Conservation (phyloP, 2,329 filamentous ascomycete genomes). For the Dothiorella sarmentorum region DNA sequence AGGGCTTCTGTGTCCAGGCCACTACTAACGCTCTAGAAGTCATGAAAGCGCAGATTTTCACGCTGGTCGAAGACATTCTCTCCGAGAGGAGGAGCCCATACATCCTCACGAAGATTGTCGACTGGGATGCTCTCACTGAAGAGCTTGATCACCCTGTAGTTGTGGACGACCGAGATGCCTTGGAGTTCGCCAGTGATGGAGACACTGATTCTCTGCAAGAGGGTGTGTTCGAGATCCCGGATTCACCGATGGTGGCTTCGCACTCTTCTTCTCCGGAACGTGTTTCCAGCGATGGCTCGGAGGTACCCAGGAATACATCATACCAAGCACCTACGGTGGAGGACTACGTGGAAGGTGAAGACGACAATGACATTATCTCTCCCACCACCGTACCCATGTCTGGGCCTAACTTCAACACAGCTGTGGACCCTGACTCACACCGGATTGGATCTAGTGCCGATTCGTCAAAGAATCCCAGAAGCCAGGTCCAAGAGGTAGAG, state of each 20-base stretch:
- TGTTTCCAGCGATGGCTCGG: no score
- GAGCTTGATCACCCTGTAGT: not conserved
- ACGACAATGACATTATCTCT: not conserved
- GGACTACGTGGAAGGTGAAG: not conserved
- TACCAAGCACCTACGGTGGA: not conserved
- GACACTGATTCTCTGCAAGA: not conserved
- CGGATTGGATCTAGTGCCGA: not conserved
- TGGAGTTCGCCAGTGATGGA: not conserved
- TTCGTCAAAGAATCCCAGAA: not conserved
- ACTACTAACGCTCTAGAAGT: not conserved
- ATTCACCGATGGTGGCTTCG: not conserved
- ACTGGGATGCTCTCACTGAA: constrained; percentile 10
- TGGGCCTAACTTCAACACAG: not conserved
- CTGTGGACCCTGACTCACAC: not conserved
- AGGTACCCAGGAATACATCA: not conserved
- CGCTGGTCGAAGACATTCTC: not conserved
- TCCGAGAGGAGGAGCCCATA: not conserved
- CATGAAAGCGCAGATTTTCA: constrained; percentile 3
- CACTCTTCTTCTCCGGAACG: not conserved
- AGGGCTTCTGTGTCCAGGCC: not conserved
- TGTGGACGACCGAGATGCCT: not conserved
- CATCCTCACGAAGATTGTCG: constrained; percentile 1
- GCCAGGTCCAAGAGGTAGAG: not conserved
- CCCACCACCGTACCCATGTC: not conserved
- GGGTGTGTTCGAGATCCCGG: not conserved